A percentile compares a stretch with the other conserved stretches of the same genome.
phyloP scores from a whole-genome alignment of 495 filamentous ascomycete species.

The Penicillium subrubescens region DNA sequence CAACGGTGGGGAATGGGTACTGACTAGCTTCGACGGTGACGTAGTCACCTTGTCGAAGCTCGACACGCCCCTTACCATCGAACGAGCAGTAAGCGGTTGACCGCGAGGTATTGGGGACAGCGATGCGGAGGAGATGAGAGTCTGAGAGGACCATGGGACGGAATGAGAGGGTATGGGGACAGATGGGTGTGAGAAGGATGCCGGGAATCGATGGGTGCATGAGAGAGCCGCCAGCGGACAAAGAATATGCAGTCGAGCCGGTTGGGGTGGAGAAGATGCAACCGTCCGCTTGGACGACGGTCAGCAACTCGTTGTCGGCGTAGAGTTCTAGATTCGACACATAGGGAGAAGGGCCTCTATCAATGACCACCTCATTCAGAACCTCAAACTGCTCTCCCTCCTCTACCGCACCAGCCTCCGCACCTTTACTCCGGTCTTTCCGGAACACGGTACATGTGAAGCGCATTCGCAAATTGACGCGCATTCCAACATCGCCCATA shows the following conservation, averaged over 20 bases:
- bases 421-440: conserved; percentile 47
- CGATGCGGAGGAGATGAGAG: conserved; percentile 84
- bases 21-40: conserved; percentile 92
- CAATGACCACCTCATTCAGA: conserved; percentile 95
- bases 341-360: conserved; percentile 94
- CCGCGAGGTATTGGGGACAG: conserved; percentile 79
- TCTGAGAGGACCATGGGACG: conserved; percentile 99
- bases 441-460: conserved; percentile 96
- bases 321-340: conserved; percentile 95
- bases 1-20: conserved; percentile 94
- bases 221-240: conserved; percentile 92
- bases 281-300: conserved; percentile 92
- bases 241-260: conserved; percentile 91
- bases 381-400: conserved; percentile 91
- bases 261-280: conserved; percentile 97
- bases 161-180: conserved; percentile 95
- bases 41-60: conserved; percentile 87
- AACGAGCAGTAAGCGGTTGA: conserved; percentile 95
- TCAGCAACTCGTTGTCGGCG: conserved; percentile 88
- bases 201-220: conserved; percentile 97
- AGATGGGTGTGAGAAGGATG: conserved; percentile 96
- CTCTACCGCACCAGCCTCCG: conserved; percentile 56
- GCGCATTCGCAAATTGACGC: conserved; percentile 93
- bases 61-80: conserved; percentile 92
- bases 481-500: conserved; percentile 92